phyloP scores from a whole-genome alignment of 2,329 filamentous ascomycete genomes.

The Fusarium multiceps region DNA sequence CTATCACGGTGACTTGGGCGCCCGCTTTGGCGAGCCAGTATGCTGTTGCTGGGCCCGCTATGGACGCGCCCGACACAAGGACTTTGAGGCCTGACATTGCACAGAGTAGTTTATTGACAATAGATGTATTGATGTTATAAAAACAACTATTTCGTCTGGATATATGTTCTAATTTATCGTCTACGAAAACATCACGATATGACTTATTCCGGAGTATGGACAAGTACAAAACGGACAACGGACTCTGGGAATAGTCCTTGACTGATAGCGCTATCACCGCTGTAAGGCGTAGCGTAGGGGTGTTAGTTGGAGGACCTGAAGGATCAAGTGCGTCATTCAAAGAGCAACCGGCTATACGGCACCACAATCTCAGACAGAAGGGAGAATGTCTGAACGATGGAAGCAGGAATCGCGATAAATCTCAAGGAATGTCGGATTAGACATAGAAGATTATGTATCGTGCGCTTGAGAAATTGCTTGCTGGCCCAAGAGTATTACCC shows the following conservation, averaged over 20 bases:
- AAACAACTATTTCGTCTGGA: too few species aligned
- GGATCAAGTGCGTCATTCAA: slow-evolving; percentile 12
- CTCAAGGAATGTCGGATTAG: too few species aligned
- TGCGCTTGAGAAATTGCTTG: neutral
- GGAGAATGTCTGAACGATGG: neutral
- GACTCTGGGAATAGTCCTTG: slow-evolving; percentile 15
- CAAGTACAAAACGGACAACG: slow-evolving; percentile 6
- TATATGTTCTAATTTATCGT: neutral
- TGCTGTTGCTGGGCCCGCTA: slow-evolving; percentile 48
- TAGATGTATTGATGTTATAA: neutral
- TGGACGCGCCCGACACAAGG: slow-evolving; percentile 49
- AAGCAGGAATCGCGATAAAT: neutral
- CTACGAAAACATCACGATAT: neutral
- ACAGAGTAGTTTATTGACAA: neutral
- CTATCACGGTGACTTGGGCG: slow-evolving; percentile 53
- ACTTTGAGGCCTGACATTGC: slow-evolving; percentile 39
- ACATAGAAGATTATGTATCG: neutral
- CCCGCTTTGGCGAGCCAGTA: slow-evolving; percentile 48
- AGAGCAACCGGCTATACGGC: neutral
- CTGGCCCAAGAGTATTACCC: neutral
- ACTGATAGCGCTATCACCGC: neutral
- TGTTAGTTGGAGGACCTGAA: neutral
- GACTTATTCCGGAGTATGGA: slow-evolving; percentile 2
- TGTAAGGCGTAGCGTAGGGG: neutral
- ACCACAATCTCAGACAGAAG: neutral